Base-by-base conservation (phyloP, 139 green algal genomes). In the Chlorella sp. region DNA sequence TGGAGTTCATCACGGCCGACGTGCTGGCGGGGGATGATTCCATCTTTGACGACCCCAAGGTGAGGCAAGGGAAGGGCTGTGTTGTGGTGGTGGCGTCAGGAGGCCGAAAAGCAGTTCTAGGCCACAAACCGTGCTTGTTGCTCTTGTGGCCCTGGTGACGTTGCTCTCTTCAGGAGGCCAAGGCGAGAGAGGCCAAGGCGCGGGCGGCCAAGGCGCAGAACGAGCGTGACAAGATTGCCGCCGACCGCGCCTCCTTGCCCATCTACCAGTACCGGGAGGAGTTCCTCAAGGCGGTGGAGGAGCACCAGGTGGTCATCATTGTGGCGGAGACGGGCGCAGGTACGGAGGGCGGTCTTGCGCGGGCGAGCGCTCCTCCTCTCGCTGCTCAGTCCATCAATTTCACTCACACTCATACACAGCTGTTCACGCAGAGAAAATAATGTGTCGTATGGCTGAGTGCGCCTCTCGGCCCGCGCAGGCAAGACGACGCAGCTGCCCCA, bases 281-380 rank as follows among this genome's bases (percentile, higher is more conserved):
- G 55, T 72, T 98, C 60, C 85, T 97, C 35, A 84, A 96, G 77
- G 93, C 92, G 31, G 82, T 98, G 27, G 88, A 88, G 51, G 81
- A 94, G 82, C 87, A 97, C 82, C 91, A 97, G 82, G 81, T 97
- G 26, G 69, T 99, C 22, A 93, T 99, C 81, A 93, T 99, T 42
- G 95, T 98, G 24, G 95, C 90, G 4, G 95, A 98, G 84, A 98
- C 94, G 2, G 94, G 94, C 22, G 94, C 91, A 0, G 93, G 93
- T 64, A 20, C 10, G 42, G 42, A 55, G 17, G 20, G 49, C 49
- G 49, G 14, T 14, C 62, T 3, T 3, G 62, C 62, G 60, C 26
- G 60, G n/a, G 60, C 60, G 60, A 2, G 60, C 4, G 27, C 3
- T 2, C n/a, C n/a, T n/a, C n/a, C n/a, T n/a, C n/a, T n/a, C n/a